Conservation (phyloP, 2,329 filamentous ascomycete genomes). For the Fusarium irregulare region DNA sequence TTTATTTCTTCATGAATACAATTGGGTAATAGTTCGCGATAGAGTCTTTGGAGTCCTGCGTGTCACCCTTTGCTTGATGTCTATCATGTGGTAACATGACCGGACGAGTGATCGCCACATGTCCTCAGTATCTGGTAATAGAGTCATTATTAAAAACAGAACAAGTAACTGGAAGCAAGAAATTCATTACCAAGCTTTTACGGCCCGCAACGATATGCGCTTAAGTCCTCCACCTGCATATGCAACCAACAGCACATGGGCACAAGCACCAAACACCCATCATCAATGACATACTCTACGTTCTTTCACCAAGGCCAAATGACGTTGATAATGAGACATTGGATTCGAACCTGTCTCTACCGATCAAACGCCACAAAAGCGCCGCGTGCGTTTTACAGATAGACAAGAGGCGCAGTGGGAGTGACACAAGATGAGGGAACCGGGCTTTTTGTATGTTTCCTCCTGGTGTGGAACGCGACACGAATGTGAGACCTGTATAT, state of each 20-base stretch:
- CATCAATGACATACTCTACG: neutral
- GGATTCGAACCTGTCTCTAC: slow-evolving; percentile 10
- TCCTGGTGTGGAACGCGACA: slow-evolving; percentile 22
- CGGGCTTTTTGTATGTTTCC: slow-evolving; percentile 5
- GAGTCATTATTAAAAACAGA: neutral
- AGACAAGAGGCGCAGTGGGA: slow-evolving; percentile 9
- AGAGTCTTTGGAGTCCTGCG: neutral
- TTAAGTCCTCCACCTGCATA: neutral
- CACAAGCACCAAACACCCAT: neutral
- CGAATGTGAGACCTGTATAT: slow-evolving; percentile 32
- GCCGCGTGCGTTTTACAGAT: slow-evolving; percentile 17
- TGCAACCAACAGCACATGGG: neutral
- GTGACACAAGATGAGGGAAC: slow-evolving; percentile 10
- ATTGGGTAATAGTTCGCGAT: neutral
- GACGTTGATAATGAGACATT: slow-evolving; percentile 26
- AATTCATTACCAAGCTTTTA: neutral
- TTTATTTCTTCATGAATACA: slow-evolving; percentile 1
- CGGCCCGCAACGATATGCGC: neutral
- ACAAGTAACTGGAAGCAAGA: neutral
- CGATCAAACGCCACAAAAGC: slow-evolving; percentile 22
- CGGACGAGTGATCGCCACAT: neutral
- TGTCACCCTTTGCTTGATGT: neutral
- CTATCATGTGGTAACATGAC: neutral
- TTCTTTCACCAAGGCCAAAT: slow-evolving; percentile 11
- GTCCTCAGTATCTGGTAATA: neutral